Evolutionary conservation across 169 alveolate genomes (phyloP).

Genomic region (Perkinsus marinus): DNA sequence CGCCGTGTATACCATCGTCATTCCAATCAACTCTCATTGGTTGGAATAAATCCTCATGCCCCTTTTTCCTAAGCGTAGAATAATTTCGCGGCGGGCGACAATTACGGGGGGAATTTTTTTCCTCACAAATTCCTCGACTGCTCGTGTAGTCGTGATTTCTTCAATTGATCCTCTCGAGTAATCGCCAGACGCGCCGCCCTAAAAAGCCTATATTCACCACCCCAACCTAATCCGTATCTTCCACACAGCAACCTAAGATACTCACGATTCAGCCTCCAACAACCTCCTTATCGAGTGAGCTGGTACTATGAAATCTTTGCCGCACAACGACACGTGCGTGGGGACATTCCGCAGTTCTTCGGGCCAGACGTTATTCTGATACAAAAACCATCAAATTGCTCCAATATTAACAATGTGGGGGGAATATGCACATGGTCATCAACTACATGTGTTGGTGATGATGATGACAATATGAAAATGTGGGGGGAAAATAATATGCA

Average conservation of each 20-base stretch:
- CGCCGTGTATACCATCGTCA: not conserved
- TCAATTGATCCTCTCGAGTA: not conserved
- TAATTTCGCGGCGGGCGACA: not conserved
- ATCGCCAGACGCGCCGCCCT: not conserved
- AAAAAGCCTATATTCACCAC: no score
- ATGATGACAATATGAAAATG: no score
- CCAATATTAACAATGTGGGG: no score
- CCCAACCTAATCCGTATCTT: not conserved
- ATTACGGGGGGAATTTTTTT: no score
- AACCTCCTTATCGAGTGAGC: not conserved
- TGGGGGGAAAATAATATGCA: no score
- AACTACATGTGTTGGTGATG: no score
- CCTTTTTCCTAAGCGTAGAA: not conserved
- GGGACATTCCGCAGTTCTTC: not conserved
- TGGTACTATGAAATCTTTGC: not conserved
- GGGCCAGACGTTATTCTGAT: not conserved
- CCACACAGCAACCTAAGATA: not conserved
- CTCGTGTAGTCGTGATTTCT: not conserved
- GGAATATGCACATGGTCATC: no score
- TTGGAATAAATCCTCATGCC: not conserved
- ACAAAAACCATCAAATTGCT: no score
- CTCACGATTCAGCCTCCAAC: not conserved
- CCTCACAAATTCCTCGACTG: not conserved
- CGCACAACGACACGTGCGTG: not conserved
- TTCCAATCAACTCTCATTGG: not conserved